Base-by-base conservation (phyloP, 1,284 basidiomycete genomes). In the Fomitopsis pinicola region DNA sequence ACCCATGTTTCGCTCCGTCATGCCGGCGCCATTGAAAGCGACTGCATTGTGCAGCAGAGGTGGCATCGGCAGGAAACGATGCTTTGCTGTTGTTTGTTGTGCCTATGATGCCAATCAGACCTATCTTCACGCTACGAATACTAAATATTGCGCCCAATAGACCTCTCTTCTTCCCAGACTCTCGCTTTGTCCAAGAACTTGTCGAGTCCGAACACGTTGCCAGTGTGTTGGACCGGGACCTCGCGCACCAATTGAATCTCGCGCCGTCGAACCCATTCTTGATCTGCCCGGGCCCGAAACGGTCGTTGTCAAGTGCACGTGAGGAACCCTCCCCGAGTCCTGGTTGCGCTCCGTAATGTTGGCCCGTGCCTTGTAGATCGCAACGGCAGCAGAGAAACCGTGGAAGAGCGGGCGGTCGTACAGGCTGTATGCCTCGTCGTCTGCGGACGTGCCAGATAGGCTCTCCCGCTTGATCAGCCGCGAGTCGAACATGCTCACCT, bases 101-200 rank as follows among this genome's bases (percentile, higher is more conserved):
- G n/a, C n/a, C n/a, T n/a, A n/a, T n/a, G n/a, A n/a, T n/a, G n/a
- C n/a, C n/a, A n/a, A n/a, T n/a, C n/a, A n/a, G n/a, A n/a, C n/a
- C n/a, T n/a, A n/a, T n/a, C n/a, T n/a, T n/a, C n/a, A n/a, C n/a
- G n/a, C n/a, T n/a, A n/a, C n/a, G n/a, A n/a, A n/a, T n/a, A n/a
- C n/a, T n/a, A n/a, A n/a, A n/a, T n/a, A n/a, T n/a, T n/a, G n/a
- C n/a, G n/a, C n/a, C n/a, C n/a, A n/a, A n/a, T n/a, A 93, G 69
- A n/a, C 94, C 91, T 65, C 95, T 82, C 78, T 98, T 98, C 72
- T 87, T 89, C 5, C 95, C 96, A 22, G 89, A 88, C 82, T 96
- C n/a, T 98, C 14, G 97, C 97, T 72, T 96, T 94, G 72, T 98
- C 94, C 79, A 99, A 83, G 81, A 99, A 99, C 74, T 97, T 89